Percentiles rank a stretch among this genome's conserved stretches.
phyloP scores from a whole-genome alignment of 2,329 filamentous ascomycete genomes.

The Bertia moriformis region DNA sequence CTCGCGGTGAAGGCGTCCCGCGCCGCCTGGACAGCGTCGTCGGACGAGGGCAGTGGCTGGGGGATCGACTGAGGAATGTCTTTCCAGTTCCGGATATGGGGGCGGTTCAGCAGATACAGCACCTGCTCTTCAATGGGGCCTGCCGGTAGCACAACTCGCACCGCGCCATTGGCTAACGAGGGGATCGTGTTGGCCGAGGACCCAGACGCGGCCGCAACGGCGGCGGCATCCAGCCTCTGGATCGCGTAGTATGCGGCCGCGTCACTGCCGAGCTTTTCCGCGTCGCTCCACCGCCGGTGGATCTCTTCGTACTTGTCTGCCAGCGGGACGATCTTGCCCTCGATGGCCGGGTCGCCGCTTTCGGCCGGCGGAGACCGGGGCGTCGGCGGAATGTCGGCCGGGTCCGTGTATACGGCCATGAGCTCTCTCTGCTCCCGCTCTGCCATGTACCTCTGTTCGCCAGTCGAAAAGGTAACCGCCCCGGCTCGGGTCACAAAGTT shows the following conservation, averaged over 20 bases:
- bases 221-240: constrained; percentile 19
- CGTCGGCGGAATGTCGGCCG: constrained; percentile 37
- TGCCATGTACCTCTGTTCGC: constrained; percentile 38
- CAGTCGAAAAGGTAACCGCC: constrained; percentile 29
- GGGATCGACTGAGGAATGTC: constrained; percentile 12
- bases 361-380: constrained; percentile 19
- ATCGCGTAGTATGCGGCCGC: constrained; percentile 25
- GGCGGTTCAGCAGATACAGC: constrained; percentile 26
- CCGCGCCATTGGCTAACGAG: too few relatives aligned
- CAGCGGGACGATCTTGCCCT: constrained; percentile 6
- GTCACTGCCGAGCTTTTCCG: constrained; percentile 21
- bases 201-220: neutral
- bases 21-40: constrained; percentile 25
- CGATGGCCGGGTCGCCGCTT: neutral
- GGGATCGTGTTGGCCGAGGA: too few relatives aligned
- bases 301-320: constrained; percentile 30
- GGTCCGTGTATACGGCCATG: constrained; percentile 42
- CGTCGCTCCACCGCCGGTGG: constrained; percentile 31
- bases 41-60: constrained; percentile 6
- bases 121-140: constrained; percentile 24
- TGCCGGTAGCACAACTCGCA: constrained; percentile 14
- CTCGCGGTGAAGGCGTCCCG: constrained; percentile 26
- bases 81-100: constrained; percentile 24
- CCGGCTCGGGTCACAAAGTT: constrained; percentile 41
- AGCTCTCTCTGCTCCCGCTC: constrained; percentile 43